Evolutionary conservation across 768 basidiomycete genomes (phyloP).

Genomic region (Candolleomyces efflorescens): DNA sequence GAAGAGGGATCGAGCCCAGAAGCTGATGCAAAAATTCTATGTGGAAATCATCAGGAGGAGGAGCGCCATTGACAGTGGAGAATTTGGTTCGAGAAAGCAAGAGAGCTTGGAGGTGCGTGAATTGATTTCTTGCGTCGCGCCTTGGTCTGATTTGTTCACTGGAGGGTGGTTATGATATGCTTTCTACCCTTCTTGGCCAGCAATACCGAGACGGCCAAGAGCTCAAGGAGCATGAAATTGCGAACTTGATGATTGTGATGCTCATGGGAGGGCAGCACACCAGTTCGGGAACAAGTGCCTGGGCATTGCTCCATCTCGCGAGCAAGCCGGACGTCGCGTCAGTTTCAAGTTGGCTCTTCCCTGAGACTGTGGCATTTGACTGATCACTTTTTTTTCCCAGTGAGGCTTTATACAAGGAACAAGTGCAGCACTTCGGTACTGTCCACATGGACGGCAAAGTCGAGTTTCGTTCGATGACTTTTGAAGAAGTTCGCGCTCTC

Average conservation of each 20-base stretch:
- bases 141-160: not conserved
- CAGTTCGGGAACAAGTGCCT: constrained; percentile 86
- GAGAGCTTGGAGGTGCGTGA: constrained; percentile 20
- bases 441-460: constrained; percentile 56
- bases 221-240: constrained; percentile 86
- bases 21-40: constrained; percentile 93
- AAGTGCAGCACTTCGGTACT: constrained; percentile 73
- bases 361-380: too few species aligned
- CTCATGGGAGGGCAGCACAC: constrained; percentile 99
- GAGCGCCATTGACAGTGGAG: constrained; percentile 39
- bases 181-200: constrained; percentile 79
- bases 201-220: constrained; percentile 77
- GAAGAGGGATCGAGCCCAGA: constrained; percentile 83
- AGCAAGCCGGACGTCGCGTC: constrained; percentile 44
- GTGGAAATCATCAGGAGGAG: constrained; percentile 77
- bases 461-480: constrained; percentile 67
- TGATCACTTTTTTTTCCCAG: constrained; percentile 37
- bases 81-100: constrained; percentile 43
- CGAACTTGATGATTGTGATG: constrained; percentile 97
- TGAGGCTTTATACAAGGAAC: constrained; percentile 85
- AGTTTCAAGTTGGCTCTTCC: constrained; percentile 35
- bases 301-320: constrained; percentile 87
- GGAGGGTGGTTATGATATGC: constrained; percentile 80
- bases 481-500: constrained; percentile 80
- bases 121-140: not conserved